Conservation (phyloP, 768 basidiomycete species). For the Saitozyma podzolica region DNA sequence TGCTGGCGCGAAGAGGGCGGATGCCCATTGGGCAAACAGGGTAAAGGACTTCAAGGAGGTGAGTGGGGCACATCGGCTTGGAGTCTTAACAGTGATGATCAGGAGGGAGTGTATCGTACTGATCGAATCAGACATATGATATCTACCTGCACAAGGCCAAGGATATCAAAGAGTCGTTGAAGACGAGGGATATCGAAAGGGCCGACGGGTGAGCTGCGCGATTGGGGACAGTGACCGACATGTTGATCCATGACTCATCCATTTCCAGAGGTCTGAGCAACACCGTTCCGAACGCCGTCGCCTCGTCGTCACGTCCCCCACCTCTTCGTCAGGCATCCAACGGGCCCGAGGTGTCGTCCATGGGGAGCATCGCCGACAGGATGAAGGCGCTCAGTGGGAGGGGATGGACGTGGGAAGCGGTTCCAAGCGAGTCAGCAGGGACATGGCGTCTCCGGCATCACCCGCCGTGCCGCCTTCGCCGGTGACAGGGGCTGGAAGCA, state of each 20-base stretch:
- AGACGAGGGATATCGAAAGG: slow-evolving; percentile 54
- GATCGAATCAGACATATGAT: slow-evolving; percentile 31
- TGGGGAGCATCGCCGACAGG: slow-evolving; percentile 78
- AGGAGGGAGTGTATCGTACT: not conserved
- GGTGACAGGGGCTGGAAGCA: not conserved
- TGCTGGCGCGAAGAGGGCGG: slow-evolving; percentile 22
- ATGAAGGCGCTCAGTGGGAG: slow-evolving; percentile 71
- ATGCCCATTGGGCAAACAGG: slow-evolving; percentile 28
- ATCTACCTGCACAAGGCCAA: slow-evolving; percentile 55
- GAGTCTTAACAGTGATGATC: slow-evolving; percentile 1
- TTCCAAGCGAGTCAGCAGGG: slow-evolving; percentile 59
- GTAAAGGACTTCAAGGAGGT: slow-evolving; percentile 44
- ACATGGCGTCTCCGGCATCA: slow-evolving; percentile 29
- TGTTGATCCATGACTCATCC: no score
- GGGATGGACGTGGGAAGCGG: slow-evolving; percentile 59
- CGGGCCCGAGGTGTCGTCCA: slow-evolving; percentile 57
- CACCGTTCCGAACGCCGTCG: not conserved
- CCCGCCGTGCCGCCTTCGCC: no score
- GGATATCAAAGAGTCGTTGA: slow-evolving; percentile 57
- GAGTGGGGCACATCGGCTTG: slow-evolving; percentile 4
- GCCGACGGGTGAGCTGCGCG: slow-evolving; percentile 7
- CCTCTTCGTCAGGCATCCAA: slow-evolving; percentile 25
- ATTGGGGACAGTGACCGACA: not conserved
- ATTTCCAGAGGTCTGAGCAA: no score
- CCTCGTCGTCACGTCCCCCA: slow-evolving; percentile 11